Evolutionary conservation across 176 grass and related monocot genomes (phyloP).

Genomic region (Triticum monococcum): DNA sequence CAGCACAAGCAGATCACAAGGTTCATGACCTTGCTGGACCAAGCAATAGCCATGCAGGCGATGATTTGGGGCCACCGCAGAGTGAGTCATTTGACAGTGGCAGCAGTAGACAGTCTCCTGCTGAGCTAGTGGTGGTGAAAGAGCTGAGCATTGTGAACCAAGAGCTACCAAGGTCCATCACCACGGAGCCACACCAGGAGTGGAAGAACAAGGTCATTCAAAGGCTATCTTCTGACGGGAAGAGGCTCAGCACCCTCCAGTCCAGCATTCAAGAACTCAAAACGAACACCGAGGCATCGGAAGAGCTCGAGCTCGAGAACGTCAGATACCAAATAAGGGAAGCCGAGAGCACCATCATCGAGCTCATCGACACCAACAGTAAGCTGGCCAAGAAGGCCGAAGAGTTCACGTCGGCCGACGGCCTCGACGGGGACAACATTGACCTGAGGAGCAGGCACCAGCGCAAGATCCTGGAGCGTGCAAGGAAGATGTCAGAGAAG

Average conservation of each 20-base stretch:
- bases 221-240: conserved; percentile 63
- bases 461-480: conserved; percentile 71
- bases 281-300: conserved; percentile 53
- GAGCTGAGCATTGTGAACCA: conserved; percentile 82
- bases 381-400: conserved; percentile 77
- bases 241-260: conserved; percentile 70
- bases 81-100: conserved; percentile 53
- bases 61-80: conserved; percentile 42
- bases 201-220: conserved; percentile 73
- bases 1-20: conserved; percentile 47
- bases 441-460: conserved; percentile 65
- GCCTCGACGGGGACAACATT: conserved; percentile 37
- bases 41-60: conserved; percentile 33
- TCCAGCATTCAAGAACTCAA: conserved; percentile 68
- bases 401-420: conserved; percentile 46
- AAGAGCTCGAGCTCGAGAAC: conserved; percentile 53
- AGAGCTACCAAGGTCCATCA: conserved; percentile 42
- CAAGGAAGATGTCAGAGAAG: conserved; percentile 78
- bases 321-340: conserved; percentile 68
- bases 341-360: conserved; percentile 65
- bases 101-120: conserved; percentile 36
- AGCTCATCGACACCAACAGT: conserved; percentile 79
- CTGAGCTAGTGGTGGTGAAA: conserved; percentile 60
- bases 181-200: conserved; percentile 47
- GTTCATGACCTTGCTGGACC: conserved; percentile 44